Conservation (phyloP, 129 eudicot genomes). For the sunflower (Helianthus annuus) region HanXRQr2.0-SUNRISE NC_035440.2:130016719-130017218, state of each 20-base stretch:
- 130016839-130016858: neutral
- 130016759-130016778: too few relatives aligned
- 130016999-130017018: neutral
- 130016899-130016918: neutral
- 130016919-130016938: neutral
- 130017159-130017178: conserved; percentile 72
- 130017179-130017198: conserved; percentile 66
- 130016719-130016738: too few relatives aligned
- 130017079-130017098: neutral
- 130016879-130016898: neutral
- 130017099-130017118: neutral
- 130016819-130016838: too few relatives aligned
- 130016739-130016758: too few relatives aligned
- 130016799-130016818: too few relatives aligned
- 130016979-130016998: neutral
- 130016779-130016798: too few relatives aligned
- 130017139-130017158: conserved; percentile 42
- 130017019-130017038: neutral
- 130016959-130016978: neutral
- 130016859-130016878: neutral
- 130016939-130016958: neutral
- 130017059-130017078: neutral
- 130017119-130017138: neutral
- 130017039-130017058: neutral
- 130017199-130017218: conserved; percentile 96